Percentiles rank a stretch among this genome's conserved stretches.
Evolutionary conservation across 2,329 filamentous ascomycete genomes (phyloP).

Genomic region (Metarhizium anisopliae): DNA sequence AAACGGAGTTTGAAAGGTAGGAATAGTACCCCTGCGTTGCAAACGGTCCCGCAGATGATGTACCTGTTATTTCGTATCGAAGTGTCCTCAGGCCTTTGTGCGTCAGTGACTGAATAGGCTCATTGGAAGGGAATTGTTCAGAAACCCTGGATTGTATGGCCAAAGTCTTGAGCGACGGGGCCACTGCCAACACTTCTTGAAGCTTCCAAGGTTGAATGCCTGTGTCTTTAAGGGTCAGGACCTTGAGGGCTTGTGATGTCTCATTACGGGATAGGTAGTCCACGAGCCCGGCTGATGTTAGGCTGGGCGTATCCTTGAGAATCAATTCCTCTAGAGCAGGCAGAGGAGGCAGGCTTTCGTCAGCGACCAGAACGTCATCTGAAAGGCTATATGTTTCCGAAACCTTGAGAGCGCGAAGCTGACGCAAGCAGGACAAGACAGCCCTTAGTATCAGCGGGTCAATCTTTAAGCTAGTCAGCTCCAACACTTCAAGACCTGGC

Average conservation of each 20-base stretch:
- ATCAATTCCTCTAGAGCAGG: conserved; percentile 67
- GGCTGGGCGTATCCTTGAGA: conserved; percentile 58
- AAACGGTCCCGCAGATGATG: conserved; percentile 47
- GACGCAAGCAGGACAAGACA: conserved; percentile 57
- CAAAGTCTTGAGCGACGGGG: conserved; percentile 48
- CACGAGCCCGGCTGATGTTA: conserved; percentile 64
- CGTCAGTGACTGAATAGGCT: conserved; percentile 48
- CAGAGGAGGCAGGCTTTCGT: conserved; percentile 59
- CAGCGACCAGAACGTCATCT: conserved; percentile 65
- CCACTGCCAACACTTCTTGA: conserved; percentile 50
- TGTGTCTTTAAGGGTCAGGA: conserved; percentile 63
- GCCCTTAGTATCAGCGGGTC: conserved; percentile 63
- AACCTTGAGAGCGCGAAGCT: conserved; percentile 66
- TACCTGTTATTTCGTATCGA: conserved; percentile 72
- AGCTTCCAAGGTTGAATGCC: conserved; percentile 56
- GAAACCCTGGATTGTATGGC: conserved; percentile 43
- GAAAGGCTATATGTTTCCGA: conserved; percentile 60
- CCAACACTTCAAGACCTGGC: conserved; percentile 63
- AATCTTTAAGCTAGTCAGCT: conserved; percentile 58
- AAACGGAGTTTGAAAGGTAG: conserved; percentile 76
- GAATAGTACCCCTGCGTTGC: conserved; percentile 62
- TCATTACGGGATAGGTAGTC: conserved; percentile 56
- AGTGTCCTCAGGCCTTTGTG: conserved; percentile 63
- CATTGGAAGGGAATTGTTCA: conserved; percentile 38
- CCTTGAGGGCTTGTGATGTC: conserved; percentile 51